These are phyloP conservation scores for Ambrosiella beaveri DNA, from an alignment of 2,329 filamentous ascomycete genomes.

Conservation along the genomic window DNA sequence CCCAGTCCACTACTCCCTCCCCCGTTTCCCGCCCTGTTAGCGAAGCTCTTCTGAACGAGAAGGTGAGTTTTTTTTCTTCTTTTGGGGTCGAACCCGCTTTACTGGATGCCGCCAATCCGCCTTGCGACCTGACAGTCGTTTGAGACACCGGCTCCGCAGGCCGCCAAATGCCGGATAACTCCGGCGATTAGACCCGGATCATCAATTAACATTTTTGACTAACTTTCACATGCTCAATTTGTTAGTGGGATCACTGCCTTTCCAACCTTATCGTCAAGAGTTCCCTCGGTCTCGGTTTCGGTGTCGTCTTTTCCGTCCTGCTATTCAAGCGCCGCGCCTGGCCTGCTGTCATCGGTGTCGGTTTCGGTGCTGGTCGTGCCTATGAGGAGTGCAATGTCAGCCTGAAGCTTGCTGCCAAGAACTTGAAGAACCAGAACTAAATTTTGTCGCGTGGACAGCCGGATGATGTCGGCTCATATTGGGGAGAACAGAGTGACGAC, in stretches of 20 bases:
- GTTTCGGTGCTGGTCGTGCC: constrained; percentile 87
- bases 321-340: constrained; percentile 96
- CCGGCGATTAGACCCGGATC: too few species aligned
- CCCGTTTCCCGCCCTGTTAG: constrained; percentile 67
- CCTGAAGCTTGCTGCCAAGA: constrained; percentile 43
- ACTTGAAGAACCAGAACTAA: constrained; percentile 32
- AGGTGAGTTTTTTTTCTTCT: constrained; percentile 43
- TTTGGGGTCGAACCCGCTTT: background rate
- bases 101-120: background rate
- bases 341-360: constrained; percentile 87
- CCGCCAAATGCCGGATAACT: too few species aligned
- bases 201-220: background rate
- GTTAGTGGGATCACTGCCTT: constrained; percentile 93
- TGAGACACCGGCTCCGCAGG: background rate
- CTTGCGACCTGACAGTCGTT: background rate
- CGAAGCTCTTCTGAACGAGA: constrained; percentile 96
- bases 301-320: constrained; percentile 95
- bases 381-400: constrained; percentile 96
- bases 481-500: constrained; percentile 4
- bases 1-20: constrained; percentile 30
- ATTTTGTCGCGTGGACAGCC: background rate
- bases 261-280: constrained; percentile 96
- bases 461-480: background rate
- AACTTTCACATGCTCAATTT: constrained; percentile 15
- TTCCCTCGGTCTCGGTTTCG: constrained; percentile 86